These are phyloP conservation scores for Neostapfia colusana DNA, from an alignment of 176 grass and related monocot species.

Conservation along the genomic window DNA sequence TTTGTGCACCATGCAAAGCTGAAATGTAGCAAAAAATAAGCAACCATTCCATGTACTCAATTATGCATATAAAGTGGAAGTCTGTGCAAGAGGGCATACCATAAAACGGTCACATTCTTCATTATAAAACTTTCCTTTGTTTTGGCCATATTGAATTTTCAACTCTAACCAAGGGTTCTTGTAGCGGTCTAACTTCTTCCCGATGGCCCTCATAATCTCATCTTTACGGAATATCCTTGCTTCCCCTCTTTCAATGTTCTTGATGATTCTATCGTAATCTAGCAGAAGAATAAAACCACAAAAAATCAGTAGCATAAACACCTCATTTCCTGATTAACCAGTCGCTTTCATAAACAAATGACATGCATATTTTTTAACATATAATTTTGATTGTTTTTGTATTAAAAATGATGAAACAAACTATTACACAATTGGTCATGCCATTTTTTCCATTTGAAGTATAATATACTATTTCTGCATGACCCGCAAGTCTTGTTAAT, in stretches of 20 bases:
- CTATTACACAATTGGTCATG: not conserved
- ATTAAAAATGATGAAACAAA: not conserved
- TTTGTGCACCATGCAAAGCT: conserved; percentile 99
- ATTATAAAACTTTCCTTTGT: conserved; percentile 97
- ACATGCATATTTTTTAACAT: not conserved
- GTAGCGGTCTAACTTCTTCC: conserved; percentile 94
- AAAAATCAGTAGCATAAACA: not conserved
- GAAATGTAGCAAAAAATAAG: conserved; percentile 40
- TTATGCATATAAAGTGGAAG: not conserved
- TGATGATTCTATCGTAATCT: conserved; percentile 98
- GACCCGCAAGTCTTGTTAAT: not conserved
- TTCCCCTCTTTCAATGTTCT: conserved; percentile 97
- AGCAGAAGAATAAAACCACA: conserved; percentile 15
- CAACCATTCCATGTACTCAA: conserved; percentile 26
- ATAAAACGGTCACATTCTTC: conserved; percentile 99
- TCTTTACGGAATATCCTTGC: conserved; percentile 92
- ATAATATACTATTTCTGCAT: not conserved
- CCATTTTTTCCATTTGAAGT: too few species aligned
- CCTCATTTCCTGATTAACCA: not conserved
- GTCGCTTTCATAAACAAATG: not conserved
- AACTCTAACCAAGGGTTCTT: conserved; percentile 98
- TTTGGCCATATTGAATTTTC: conserved; percentile 97
- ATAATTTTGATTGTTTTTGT: not conserved
- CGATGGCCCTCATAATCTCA: conserved; percentile 94
- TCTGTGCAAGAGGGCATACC: conserved; percentile 40